Conservation (phyloP, 345 rosid genomes). For the Odontarrhena argentea region DNA sequence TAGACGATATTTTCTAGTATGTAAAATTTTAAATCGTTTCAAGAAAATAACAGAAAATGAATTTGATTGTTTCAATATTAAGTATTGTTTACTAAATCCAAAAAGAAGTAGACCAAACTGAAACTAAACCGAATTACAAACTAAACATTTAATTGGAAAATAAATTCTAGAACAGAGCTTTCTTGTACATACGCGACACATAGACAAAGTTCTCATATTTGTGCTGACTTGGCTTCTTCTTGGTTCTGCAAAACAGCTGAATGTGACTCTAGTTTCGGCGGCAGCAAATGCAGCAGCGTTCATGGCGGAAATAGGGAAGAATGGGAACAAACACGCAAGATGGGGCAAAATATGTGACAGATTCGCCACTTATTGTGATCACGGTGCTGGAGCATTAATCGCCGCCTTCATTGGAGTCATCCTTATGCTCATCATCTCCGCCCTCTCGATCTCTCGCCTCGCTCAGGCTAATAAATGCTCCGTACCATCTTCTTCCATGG, state of each 20-base stretch:
- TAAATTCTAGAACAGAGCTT: too few relatives aligned
- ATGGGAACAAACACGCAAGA: constrained; percentile 84
- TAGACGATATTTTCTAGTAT: too few relatives aligned
- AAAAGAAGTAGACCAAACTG: too few relatives aligned
- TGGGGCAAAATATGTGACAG: constrained; percentile 85
- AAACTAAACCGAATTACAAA: too few relatives aligned
- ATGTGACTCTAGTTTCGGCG: constrained; percentile 59
- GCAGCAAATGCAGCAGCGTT: constrained; percentile 75
- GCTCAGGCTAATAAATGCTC: constrained; percentile 26
- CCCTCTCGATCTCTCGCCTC: constrained; percentile 57
- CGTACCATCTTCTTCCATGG: constrained; percentile 26
- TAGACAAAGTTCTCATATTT: background rate
- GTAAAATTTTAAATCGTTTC: too few relatives aligned
- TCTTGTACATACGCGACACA: too few relatives aligned
- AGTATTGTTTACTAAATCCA: too few relatives aligned
- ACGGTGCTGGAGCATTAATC: constrained; percentile 64
- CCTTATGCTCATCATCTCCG: constrained; percentile 61
- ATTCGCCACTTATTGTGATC: constrained; percentile 67
- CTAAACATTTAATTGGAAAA: too few relatives aligned
- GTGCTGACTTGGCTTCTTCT: constrained; percentile 24
- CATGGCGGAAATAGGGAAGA: constrained; percentile 83
- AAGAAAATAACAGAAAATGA: too few relatives aligned
- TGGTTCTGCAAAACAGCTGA: constrained; percentile 47
- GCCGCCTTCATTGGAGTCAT: constrained; percentile 66
- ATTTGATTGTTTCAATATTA: too few relatives aligned